phyloP scores from a whole-genome alignment of 345 rosid species.

The Corchorus olitorius region DNA sequence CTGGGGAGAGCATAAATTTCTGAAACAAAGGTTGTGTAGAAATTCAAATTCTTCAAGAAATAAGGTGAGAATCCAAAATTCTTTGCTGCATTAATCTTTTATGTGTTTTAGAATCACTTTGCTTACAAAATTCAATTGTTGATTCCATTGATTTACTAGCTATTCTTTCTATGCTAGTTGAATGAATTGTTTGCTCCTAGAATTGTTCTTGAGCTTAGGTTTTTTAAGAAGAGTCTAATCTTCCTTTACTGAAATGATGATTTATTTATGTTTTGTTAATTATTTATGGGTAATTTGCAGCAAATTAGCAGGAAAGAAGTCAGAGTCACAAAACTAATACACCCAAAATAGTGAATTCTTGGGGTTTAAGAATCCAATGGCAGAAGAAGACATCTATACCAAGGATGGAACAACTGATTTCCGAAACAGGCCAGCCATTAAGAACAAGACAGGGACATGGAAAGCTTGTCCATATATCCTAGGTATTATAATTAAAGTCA shows the following conservation, averaged over 20 bases:
- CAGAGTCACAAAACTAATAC: neutral
- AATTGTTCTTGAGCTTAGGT: neutral
- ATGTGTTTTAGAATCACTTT: neutral
- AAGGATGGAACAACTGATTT: conserved; percentile 43
- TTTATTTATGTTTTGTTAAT: neutral
- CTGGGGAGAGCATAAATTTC: neutral
- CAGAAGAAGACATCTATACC: conserved; percentile 31
- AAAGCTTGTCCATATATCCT: conserved; percentile 45
- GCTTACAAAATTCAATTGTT: neutral
- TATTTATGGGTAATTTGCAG: neutral
- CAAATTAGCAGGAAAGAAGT: conserved; percentile 2
- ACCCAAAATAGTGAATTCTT: neutral
- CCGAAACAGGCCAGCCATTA: conserved; percentile 35
- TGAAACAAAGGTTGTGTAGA: neutral
- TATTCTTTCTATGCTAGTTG: neutral
- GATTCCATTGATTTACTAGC: neutral
- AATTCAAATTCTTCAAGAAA: conserved; percentile 1
- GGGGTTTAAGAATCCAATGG: conserved; percentile 22
- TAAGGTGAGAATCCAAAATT: neutral
- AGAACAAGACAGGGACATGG: conserved; percentile 44
- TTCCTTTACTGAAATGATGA: neutral
- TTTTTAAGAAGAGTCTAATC: neutral
- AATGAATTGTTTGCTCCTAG: neutral
- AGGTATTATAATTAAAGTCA: conserved; percentile 24
- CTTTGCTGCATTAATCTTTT: neutral